phyloP scores from a whole-genome alignment of 306 rosid species.

The Gleditsia sinensis region DNA sequence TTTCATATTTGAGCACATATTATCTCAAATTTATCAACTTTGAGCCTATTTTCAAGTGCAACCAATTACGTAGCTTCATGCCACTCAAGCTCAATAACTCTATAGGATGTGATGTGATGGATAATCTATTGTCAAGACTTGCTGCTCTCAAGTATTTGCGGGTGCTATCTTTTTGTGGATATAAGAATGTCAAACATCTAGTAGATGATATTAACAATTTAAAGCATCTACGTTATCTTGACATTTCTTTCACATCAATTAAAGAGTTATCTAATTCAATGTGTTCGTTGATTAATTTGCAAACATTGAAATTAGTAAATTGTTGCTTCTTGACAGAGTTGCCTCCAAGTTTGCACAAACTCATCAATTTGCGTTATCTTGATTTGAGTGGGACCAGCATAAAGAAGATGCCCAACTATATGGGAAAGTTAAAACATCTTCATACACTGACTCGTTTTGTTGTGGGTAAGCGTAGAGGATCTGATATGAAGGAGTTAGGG shows the following conservation, averaged over 20 bases:
- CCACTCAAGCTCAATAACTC: not conserved
- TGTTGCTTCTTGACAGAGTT: not conserved
- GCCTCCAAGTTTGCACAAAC: conserved; percentile 8
- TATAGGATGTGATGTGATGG: not conserved
- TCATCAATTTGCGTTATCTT: conserved; percentile 16
- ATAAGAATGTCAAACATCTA: not conserved
- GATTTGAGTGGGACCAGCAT: not conserved
- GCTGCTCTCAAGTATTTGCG: not conserved
- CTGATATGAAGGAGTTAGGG: conserved; percentile 1
- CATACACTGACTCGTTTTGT: not conserved
- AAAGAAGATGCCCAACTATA: not conserved
- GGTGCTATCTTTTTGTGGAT: not conserved
- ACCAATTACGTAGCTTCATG: conserved; percentile 8
- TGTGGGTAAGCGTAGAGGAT: not conserved
- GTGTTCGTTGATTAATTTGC: conserved; percentile 26
- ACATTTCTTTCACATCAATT: not conserved
- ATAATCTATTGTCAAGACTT: not conserved
- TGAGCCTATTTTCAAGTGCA: not conserved
- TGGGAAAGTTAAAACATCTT: conserved; percentile 20
- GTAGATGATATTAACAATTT: conserved; percentile 17
- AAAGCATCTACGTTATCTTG: conserved; percentile 31
- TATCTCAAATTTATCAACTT: not conserved
- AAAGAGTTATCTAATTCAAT: conserved; percentile 29
- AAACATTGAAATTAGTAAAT: not conserved
- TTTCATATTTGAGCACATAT: not conserved